Conservation (phyloP, 441 rosid species). For the Dalechampia spathulata region DNA sequence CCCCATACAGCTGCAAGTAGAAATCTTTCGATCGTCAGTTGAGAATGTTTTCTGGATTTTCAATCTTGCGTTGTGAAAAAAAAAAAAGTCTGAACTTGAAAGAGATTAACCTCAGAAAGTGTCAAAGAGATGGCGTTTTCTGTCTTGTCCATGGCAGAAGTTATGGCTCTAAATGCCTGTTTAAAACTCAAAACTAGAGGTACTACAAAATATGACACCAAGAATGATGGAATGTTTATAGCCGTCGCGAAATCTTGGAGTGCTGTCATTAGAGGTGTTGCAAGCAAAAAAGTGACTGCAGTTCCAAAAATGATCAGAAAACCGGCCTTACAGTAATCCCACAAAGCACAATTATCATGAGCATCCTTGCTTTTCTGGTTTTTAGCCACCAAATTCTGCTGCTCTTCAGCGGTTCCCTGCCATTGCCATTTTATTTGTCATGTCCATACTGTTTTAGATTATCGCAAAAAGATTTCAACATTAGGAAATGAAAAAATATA, state of each 20-base stretch:
- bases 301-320: slow-evolving; percentile 34
- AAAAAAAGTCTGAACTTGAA: not conserved
- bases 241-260: slow-evolving; percentile 29
- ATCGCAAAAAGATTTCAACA: too few species aligned
- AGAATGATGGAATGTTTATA: slow-evolving; percentile 39
- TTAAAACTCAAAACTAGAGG: slow-evolving; percentile 41
- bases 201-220: slow-evolving; percentile 35
- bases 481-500: too few species aligned
- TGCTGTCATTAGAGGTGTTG: slow-evolving; percentile 38
- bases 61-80: too few species aligned
- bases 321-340: slow-evolving; percentile 32
- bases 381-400: slow-evolving; percentile 18
- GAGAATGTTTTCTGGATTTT: too few species aligned
- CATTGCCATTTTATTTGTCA: too few species aligned
- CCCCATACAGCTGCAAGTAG: slow-evolving; percentile 46
- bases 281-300: slow-evolving; percentile 26
- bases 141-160: slow-evolving; percentile 34
- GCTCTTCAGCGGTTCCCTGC: slow-evolving; percentile 31
- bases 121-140: slow-evolving; percentile 31
- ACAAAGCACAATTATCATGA: slow-evolving; percentile 20
- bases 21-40: not conserved
- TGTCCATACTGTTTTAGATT: too few species aligned
- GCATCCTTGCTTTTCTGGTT: slow-evolving; percentile 3
- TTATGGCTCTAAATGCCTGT: slow-evolving; percentile 19
- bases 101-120: slow-evolving; percentile 37